A percentile compares a stretch with the other conserved stretches of the same genome.
Conservation (phyloP, 345 rosid species). For the Passiflora organensis region DNA sequence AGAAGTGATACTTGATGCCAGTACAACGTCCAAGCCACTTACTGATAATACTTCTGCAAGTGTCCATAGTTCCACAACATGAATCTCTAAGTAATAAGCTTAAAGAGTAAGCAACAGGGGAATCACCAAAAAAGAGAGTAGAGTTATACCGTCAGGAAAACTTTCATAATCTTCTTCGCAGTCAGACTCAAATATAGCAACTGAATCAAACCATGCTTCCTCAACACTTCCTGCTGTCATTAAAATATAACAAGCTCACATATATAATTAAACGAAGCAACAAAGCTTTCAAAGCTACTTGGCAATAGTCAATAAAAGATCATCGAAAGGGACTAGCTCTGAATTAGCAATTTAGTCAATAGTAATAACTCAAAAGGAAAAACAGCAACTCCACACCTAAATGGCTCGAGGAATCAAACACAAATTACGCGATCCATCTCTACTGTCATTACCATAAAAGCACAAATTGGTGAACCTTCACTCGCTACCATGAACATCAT, state of each 20-base stretch:
- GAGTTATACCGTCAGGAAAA: constrained; percentile 25
- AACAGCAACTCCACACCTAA: constrained; percentile 2
- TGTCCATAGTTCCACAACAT: constrained; percentile 3
- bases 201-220: constrained; percentile 32
- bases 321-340: neutral
- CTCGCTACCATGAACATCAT: too few relatives aligned
- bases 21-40: constrained; percentile 16
- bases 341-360: neutral
- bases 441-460: too few relatives aligned
- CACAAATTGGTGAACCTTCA: constrained; percentile 4
- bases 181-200: constrained; percentile 25
- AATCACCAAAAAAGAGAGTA: constrained; percentile 9
- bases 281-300: too few relatives aligned
- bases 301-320: neutral
- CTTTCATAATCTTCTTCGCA: constrained; percentile 29
- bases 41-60: constrained; percentile 23
- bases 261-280: neutral
- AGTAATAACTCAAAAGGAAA: neutral
- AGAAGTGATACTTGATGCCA: constrained; percentile 4
- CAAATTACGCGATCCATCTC: neutral
- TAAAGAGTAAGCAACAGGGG: neutral
- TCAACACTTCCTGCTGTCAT: constrained; percentile 21
- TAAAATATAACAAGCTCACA: constrained; percentile 10
- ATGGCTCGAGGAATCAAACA: neutral
- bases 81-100: neutral